Percentiles rank a stretch among this genome's conserved stretches.
These are phyloP conservation scores for Didymella glomerata DNA, from an alignment of 2,329 filamentous ascomycete genomes.

Conservation along the genomic window DNA sequence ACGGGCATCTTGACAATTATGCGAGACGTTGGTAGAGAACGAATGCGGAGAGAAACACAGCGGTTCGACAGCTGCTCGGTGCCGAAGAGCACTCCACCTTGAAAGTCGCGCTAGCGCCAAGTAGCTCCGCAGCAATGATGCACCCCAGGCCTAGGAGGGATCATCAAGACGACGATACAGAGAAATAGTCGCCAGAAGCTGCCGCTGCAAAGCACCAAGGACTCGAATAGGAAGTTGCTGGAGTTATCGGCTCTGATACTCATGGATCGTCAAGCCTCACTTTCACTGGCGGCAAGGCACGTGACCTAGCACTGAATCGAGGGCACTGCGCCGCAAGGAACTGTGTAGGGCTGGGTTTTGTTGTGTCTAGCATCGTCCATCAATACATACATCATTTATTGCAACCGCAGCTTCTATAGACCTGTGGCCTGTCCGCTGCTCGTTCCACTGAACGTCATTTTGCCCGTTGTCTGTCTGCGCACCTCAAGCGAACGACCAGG, in stretches of 20 bases:
- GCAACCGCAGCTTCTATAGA: too few relatives aligned
- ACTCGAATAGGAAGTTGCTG: neutral
- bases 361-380: neutral
- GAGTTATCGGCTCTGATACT: too few relatives aligned
- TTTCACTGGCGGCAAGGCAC: slow-evolving; percentile 2
- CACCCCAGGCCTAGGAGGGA: neutral
- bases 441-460: slow-evolving; percentile 17
- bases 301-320: slow-evolving; percentile 9
- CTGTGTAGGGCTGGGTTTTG: neutral
- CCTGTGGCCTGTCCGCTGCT: neutral
- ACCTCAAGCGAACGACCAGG: slow-evolving; percentile 17
- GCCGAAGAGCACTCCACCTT: slow-evolving; percentile 17
- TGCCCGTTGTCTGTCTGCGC: slow-evolving; percentile 7
- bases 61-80: slow-evolving; percentile 22
- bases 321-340: slow-evolving; percentile 7
- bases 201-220: neutral
- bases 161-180: neutral
- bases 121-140: slow-evolving; percentile 13
- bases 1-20: slow-evolving; percentile 61
- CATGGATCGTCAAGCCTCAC: slow-evolving; percentile 4
- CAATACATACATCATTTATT: neutral
- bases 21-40: slow-evolving; percentile 15
- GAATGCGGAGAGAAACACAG: slow-evolving; percentile 27
- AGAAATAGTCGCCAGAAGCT: too few relatives aligned
- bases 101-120: slow-evolving; percentile 18